These are phyloP conservation scores for Pterocarpus santalinus DNA, from an alignment of 306 rosid genomes.

Conservation along the genomic window DNA sequence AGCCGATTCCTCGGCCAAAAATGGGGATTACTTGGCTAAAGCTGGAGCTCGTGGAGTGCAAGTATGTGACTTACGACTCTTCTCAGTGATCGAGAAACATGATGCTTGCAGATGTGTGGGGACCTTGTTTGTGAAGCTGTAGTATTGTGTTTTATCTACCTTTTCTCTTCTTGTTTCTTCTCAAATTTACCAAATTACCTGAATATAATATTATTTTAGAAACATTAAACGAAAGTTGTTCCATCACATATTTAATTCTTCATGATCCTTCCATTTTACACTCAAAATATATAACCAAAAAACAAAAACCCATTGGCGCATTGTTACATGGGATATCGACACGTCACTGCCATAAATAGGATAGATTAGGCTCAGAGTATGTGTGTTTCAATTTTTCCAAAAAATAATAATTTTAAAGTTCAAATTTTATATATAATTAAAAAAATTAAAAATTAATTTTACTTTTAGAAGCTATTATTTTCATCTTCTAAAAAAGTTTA, in stretches of 20 bases:
- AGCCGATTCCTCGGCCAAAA: too few relatives aligned
- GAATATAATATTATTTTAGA: background rate
- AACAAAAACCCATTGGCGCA: background rate
- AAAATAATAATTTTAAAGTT: too few relatives aligned
- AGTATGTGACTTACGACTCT: background rate
- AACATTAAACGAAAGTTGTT: background rate
- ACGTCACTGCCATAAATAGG: background rate
- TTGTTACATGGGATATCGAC: background rate
- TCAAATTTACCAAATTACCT: background rate
- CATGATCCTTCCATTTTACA: background rate
- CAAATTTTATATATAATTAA: too few relatives aligned
- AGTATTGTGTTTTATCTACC: background rate
- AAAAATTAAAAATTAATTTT: too few relatives aligned
- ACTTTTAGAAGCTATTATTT: too few relatives aligned
- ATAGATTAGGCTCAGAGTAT: background rate
- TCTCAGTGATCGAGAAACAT: background rate
- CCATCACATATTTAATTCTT: background rate
- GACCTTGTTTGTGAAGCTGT: background rate
- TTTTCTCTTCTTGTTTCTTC: background rate
- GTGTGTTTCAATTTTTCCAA: too few relatives aligned
- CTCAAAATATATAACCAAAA: background rate
- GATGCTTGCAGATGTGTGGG: background rate
- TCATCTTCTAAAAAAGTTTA: too few relatives aligned
- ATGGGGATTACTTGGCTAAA: background rate
- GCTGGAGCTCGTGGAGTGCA: slow-evolving; percentile 3